A percentile compares a stretch with the other conserved stretches of the same genome.
Conservation (phyloP, 163 green algal genomes). For the Scenedesmus sp. region DNA sequence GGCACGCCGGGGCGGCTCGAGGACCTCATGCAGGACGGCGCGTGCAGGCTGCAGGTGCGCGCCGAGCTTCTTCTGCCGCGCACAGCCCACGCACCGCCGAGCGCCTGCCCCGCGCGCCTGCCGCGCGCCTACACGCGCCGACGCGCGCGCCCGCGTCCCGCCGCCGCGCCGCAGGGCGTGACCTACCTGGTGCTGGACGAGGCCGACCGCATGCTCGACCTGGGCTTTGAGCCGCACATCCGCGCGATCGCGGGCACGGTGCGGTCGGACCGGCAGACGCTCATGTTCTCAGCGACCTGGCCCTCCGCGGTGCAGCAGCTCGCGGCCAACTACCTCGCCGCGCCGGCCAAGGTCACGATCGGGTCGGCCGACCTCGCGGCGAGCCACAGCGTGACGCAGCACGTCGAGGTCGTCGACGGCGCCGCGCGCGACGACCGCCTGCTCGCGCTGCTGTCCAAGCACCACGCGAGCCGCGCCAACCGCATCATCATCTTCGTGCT, state of each 20-base stretch:
- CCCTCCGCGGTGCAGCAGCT: constrained; percentile 88
- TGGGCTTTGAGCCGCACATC: constrained; percentile 95
- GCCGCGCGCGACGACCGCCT: constrained; percentile 73
- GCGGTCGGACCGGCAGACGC: constrained; percentile 87
- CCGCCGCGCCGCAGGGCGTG: constrained; percentile 59
- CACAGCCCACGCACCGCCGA: too few relatives aligned
- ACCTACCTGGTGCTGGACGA: constrained; percentile 96
- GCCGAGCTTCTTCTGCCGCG: too few relatives aligned
- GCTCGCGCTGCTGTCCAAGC: constrained; percentile 80
- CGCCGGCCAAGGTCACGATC: constrained; percentile 83
- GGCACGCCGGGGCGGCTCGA: constrained; percentile 95
- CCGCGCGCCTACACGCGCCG: not conserved
- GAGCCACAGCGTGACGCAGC: constrained; percentile 88
- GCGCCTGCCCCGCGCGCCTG: not conserved
- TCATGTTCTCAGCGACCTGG: constrained; percentile 98
- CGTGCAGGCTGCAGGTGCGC: constrained; percentile 69
- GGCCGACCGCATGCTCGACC: constrained; percentile 97
- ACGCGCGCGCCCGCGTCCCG: too few relatives aligned
- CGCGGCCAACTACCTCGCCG: constrained; percentile 86
- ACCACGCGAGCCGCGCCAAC: constrained; percentile 82
- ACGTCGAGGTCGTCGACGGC: constrained; percentile 71
- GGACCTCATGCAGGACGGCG: constrained; percentile 89
- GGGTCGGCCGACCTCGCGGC: constrained; percentile 90
- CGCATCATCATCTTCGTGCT: constrained; percentile 96
- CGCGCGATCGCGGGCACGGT: constrained; percentile 72